These are phyloP conservation scores for Termitomyces sp. DNA, from an alignment of 768 basidiomycete genomes.

Conservation along the genomic window DNA sequence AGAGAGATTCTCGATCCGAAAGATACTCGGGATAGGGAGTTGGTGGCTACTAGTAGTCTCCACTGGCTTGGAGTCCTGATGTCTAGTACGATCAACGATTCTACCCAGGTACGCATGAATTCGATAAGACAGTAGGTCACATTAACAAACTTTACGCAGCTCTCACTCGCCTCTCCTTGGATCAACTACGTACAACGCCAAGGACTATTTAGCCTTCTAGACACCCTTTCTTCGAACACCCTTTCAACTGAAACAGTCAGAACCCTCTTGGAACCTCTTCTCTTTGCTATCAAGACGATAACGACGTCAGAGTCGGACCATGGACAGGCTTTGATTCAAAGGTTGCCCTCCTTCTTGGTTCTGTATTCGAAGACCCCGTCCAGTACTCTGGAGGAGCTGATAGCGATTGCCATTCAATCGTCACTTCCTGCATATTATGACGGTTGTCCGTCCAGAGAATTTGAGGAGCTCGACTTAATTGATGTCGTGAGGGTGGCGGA, in stretches of 20 bases:
- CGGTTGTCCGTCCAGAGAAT: slow-evolving; percentile 16
- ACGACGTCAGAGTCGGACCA: slow-evolving; percentile 18
- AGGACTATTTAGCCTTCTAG: slow-evolving; percentile 40
- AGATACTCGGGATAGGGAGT: slow-evolving; percentile 28
- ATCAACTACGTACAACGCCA: slow-evolving; percentile 43
- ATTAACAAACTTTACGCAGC: slow-evolving; percentile 13
- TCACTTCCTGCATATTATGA: slow-evolving; percentile 33
- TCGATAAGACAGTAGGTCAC: not conserved
- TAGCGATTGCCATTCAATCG: slow-evolving; percentile 36
- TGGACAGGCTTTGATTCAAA: slow-evolving; percentile 20
- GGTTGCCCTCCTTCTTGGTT: slow-evolving; percentile 33
- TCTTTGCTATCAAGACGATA: slow-evolving; percentile 26
- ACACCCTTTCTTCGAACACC: slow-evolving; percentile 38
- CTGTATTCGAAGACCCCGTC: slow-evolving; percentile 26
- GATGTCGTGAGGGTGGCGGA: slow-evolving; percentile 21
- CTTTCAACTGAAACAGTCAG: slow-evolving; percentile 15
- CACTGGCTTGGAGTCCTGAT: slow-evolving; percentile 33
- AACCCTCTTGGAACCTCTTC: slow-evolving; percentile 29
- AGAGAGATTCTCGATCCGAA: slow-evolving; percentile 29
- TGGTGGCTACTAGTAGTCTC: slow-evolving; percentile 34
- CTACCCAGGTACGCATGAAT: not conserved
- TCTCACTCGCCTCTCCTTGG: slow-evolving; percentile 39
- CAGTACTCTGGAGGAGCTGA: slow-evolving; percentile 38
- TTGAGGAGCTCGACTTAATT: slow-evolving; percentile 13
- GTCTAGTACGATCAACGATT: not conserved